Evolutionary conservation across 1,284 basidiomycete species (phyloP), one percentile per base, ranked within the genome.

Genomic region (Entoloma clypeatum): DNA sequence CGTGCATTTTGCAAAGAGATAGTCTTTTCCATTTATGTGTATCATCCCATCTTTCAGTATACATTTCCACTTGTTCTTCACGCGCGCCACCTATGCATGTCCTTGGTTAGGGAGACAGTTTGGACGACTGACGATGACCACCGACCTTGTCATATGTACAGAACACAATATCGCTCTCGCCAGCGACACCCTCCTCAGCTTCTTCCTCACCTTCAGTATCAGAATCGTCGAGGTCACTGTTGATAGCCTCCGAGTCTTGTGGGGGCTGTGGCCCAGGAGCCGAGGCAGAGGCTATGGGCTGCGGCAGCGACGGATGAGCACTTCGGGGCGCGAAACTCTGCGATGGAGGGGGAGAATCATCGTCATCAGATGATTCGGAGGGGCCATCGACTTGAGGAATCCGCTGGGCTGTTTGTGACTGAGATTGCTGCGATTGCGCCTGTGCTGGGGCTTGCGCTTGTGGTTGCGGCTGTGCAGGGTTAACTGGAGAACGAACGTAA

Each of bases 11-110:
- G 89, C 81, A 61, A 99, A 99, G 19, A 99, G 76, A 67, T 99
- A 99, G 60, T 99, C 96, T 54, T 88, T 88, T 18, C 95, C 94
- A 53, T 97, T 95, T 52, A 98, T 81, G 56, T 94, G 92, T 43
- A 98, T 92, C 80, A 99, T 92, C 10, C 96, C 96, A 56, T 99
- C 96, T 67, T 96, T 96, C 47, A 99, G 78, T n/a, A 93, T 86
- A 47, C 94, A 96, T 74, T 99, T 99, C 96, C 96, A 99, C 72
- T 98, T 99, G 74, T 98, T 99, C 71, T 98, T 98, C 21, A 98
- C 94, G 14, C 96, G 79, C 44, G 94, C 92, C 25, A 97, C 93
- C 92, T 94, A 49, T 5, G 39, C 21, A 4, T 7, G 36, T 37
- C 41, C 30, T 44, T 39, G 47, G 41, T 21, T 13, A 39, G 19